Evolutionary conservation across 768 basidiomycete species (phyloP).

Genomic region (Antrodiella citrinella): DNA sequence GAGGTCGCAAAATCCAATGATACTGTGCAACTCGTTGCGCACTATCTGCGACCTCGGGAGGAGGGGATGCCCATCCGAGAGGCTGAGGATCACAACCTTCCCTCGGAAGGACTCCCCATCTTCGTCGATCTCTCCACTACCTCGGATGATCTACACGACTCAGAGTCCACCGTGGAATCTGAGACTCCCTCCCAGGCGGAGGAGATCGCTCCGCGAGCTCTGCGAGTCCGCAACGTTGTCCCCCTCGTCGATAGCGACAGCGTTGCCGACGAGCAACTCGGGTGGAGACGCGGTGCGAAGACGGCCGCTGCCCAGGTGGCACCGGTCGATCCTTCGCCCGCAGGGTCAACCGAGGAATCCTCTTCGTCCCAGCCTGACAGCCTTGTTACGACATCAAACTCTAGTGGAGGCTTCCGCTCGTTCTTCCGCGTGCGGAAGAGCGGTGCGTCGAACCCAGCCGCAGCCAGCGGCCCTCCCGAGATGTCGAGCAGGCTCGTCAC

Average conservation of each 20-base stretch:
- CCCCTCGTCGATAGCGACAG: not conserved
- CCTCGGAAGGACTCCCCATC: not conserved
- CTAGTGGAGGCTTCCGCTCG: not conserved
- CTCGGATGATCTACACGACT: not conserved
- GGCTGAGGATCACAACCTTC: no score
- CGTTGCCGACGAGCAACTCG: not conserved
- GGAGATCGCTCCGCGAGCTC: not conserved
- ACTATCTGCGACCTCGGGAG: not conserved
- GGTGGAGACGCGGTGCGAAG: not conserved
- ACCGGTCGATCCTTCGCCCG: not conserved
- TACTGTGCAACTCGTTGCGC: not conserved
- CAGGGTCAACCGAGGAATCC: not conserved
- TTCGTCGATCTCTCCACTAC: not conserved
- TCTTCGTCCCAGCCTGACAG: not conserved
- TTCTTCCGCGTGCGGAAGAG: not conserved
- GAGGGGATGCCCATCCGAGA: no score
- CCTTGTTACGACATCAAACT: not conserved
- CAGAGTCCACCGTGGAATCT: not conserved
- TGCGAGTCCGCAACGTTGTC: not conserved
- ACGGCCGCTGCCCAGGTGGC: not conserved
- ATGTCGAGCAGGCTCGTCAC: not conserved
- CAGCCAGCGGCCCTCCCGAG: not conserved
- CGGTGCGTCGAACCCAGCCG: not conserved
- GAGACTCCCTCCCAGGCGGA: not conserved
- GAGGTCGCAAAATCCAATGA: constrained; percentile 2